These are phyloP conservation scores for Plasmodium malariae DNA, from an alignment of 169 alveolate species.

Conservation along the genomic window DNA sequence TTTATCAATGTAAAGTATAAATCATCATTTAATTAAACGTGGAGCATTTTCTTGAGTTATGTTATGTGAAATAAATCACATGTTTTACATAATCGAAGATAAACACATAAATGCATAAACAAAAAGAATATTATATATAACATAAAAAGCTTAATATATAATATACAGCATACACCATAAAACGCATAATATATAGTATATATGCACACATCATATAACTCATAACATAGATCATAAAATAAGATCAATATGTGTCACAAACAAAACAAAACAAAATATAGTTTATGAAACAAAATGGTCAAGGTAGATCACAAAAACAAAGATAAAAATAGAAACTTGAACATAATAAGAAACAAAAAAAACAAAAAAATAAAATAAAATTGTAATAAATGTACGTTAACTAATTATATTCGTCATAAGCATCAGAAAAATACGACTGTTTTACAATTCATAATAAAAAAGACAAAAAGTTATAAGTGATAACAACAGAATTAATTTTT, in stretches of 20 bases:
- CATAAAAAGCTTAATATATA: too few relatives aligned
- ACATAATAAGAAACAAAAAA: too few relatives aligned
- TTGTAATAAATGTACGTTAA: background rate
- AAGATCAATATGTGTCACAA: too few relatives aligned
- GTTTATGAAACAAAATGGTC: background rate
- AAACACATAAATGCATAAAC: constrained; percentile 1
- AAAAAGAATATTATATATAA: background rate
- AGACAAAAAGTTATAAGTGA: background rate
- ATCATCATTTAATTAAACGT: constrained; percentile 3
- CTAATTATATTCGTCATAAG: constrained; percentile 8
- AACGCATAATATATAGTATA: too few relatives aligned
- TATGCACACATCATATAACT: too few relatives aligned
- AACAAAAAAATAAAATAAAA: too few relatives aligned
- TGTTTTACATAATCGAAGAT: constrained; percentile 19
- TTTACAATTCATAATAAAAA: constrained; percentile 38
- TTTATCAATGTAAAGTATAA: too few relatives aligned
- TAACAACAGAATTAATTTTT: background rate
- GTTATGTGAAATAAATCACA: background rate
- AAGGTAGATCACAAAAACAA: constrained; percentile 17
- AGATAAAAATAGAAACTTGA: too few relatives aligned
- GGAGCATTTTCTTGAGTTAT: background rate
- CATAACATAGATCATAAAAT: too few relatives aligned
- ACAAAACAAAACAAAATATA: constrained; percentile 4
- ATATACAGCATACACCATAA: too few relatives aligned
- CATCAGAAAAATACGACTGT: background rate